Conservation (phyloP, 495 filamentous ascomycete genomes). For the Aspergillus funiculosus region DNA sequence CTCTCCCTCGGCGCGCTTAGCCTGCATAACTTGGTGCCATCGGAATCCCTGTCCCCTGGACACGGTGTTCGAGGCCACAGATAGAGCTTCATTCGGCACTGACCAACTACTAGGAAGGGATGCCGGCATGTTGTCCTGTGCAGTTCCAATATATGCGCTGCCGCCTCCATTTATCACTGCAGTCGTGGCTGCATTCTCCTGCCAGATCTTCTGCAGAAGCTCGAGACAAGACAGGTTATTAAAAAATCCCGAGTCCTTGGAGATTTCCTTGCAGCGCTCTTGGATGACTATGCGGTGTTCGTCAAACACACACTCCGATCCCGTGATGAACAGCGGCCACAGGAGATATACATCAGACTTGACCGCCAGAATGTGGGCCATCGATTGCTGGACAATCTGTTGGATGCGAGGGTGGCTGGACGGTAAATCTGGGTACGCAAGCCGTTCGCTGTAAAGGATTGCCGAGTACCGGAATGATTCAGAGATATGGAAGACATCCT, state of each 20-base stretch:
- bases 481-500: constrained; percentile 62
- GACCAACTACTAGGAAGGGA: constrained; percentile 6
- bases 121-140: not conserved
- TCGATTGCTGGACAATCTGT: constrained; percentile 69
- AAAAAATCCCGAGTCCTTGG: constrained; percentile 80
- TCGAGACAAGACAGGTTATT: constrained; percentile 86
- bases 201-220: constrained; percentile 81
- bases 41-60: constrained; percentile 52
- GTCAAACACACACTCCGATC: constrained; percentile 83
- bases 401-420: constrained; percentile 76
- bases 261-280: constrained; percentile 75
- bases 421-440: constrained; percentile 70
- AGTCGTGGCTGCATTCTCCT: constrained; percentile 37
- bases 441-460: constrained; percentile 83
- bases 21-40: constrained; percentile 71
- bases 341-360: constrained; percentile 83
- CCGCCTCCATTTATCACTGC: constrained; percentile 15
- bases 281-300: constrained; percentile 72
- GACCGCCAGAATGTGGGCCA: constrained; percentile 75
- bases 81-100: constrained; percentile 13
- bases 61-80: not conserved
- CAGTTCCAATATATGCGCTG: constrained; percentile 9
- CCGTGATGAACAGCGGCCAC: constrained; percentile 89
- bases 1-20: constrained; percentile 64
- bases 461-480: constrained; percentile 88